A percentile compares a stretch with the other conserved stretches of the same genome.
These are phyloP conservation scores for Penicillium decumbens DNA, from an alignment of 2,329 filamentous ascomycete species.

Conservation along the genomic window DNA sequence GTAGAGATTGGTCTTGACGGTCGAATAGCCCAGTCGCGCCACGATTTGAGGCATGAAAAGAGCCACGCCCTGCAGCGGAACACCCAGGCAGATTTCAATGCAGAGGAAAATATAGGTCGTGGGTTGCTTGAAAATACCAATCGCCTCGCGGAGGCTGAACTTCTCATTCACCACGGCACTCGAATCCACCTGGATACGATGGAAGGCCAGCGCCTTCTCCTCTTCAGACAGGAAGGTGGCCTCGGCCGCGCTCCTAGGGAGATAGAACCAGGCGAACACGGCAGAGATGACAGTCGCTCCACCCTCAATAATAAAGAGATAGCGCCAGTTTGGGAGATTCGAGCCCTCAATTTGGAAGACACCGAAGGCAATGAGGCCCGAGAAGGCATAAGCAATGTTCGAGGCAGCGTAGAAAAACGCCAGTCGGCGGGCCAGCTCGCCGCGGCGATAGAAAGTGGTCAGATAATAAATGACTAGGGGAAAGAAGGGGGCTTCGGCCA, in stretches of 20 bases:
- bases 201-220: constrained; percentile 64
- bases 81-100: constrained; percentile 58
- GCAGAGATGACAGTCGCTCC: constrained; percentile 57
- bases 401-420: constrained; percentile 72
- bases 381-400: constrained; percentile 67
- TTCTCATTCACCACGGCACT: constrained; percentile 59
- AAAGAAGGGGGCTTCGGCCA: constrained; percentile 65
- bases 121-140: constrained; percentile 52
- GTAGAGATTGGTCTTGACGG: constrained; percentile 70
- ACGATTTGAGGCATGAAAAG: constrained; percentile 59
- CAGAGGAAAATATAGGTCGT: constrained; percentile 52
- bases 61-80: constrained; percentile 54
- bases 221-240: constrained; percentile 62
- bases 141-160: constrained; percentile 50
- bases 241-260: constrained; percentile 60
- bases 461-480: constrained; percentile 63
- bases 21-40: constrained; percentile 48
- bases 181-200: constrained; percentile 70
- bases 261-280: constrained; percentile 63
- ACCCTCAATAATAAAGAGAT: constrained; percentile 56
- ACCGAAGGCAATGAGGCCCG: constrained; percentile 56
- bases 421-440: constrained; percentile 64
- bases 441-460: constrained; percentile 65
- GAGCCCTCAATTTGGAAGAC: constrained; percentile 56
- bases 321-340: constrained; percentile 49